These are phyloP conservation scores for Flaveria floridana DNA, from an alignment of 140 eudicot species.

Conservation along the genomic window DNA sequence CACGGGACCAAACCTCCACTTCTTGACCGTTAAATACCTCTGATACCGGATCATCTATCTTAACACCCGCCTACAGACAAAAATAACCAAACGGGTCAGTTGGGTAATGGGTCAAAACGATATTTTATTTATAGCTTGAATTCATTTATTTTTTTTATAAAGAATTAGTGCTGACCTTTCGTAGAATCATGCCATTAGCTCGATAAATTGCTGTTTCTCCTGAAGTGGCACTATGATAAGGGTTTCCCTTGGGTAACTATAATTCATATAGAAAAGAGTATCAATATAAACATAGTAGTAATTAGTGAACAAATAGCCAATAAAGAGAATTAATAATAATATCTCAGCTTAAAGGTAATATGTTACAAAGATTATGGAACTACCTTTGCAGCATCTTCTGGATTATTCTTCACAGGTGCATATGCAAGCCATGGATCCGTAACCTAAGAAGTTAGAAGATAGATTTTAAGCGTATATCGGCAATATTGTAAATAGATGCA, in stretches of 20 bases:
- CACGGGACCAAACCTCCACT: slow-evolving; percentile 86
- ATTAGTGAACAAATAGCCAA: background rate
- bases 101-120: background rate
- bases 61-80: slow-evolving; percentile 69
- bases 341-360: background rate
- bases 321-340: background rate
- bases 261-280: slow-evolving; percentile 16
- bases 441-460: slow-evolving; percentile 41
- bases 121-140: background rate
- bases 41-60: slow-evolving; percentile 65
- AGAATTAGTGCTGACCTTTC: slow-evolving; percentile 47
- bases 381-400: slow-evolving; percentile 97
- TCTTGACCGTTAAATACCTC: slow-evolving; percentile 78
- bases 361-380: background rate
- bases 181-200: slow-evolving; percentile 72
- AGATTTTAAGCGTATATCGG: too few species aligned
- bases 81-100: background rate
- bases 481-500: slow-evolving; percentile 6
- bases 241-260: slow-evolving; percentile 93
- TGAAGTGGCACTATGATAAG: slow-evolving; percentile 93
- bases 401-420: slow-evolving; percentile 97
- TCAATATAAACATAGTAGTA: background rate
- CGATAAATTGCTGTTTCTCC: slow-evolving; percentile 87
- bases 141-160: background rate
- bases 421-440: slow-evolving; percentile 95